Percentiles rank a stretch among this genome's conserved stretches.
phyloP scores from a whole-genome alignment of 2,329 filamentous ascomycete species.

The Arthrinium phaeospermum region DNA sequence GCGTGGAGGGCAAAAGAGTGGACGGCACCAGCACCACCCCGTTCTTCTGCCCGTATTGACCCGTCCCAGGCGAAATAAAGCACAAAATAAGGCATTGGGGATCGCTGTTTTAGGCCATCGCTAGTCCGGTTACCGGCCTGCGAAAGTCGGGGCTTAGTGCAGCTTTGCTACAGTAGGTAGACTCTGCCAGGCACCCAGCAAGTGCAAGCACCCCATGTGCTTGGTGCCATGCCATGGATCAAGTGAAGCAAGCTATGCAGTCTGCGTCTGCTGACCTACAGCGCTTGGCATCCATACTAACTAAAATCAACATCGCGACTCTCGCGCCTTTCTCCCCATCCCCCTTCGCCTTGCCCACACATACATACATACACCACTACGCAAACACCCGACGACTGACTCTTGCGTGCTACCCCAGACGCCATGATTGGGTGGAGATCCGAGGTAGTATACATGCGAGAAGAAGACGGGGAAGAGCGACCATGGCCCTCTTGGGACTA shows the following conservation, averaged over 20 bases:
- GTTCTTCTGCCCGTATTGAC: slow-evolving; percentile 13
- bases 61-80: not conserved
- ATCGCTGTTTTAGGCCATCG: slow-evolving; percentile 14
- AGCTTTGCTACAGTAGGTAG: not conserved
- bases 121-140: slow-evolving; percentile 14
- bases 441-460: not conserved
- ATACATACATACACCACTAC: not conserved
- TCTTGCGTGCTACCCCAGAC: not conserved
- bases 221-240: not conserved
- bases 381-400: slow-evolving; percentile 9
- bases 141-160: slow-evolving; percentile 13
- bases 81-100: slow-evolving; percentile 14
- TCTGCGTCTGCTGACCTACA: not conserved
- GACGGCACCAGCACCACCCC: not conserved
- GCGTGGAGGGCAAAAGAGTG: not conserved
- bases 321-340: not conserved
- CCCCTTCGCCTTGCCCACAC: not conserved
- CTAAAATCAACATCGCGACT: not conserved
- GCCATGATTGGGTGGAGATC: slow-evolving; percentile 1
- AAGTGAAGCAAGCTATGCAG: not conserved
- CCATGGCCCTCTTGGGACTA: not conserved
- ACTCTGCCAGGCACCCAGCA: slow-evolving; percentile 7
- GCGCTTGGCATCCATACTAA: slow-evolving; percentile 1
- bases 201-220: no score
- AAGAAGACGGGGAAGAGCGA: not conserved